phyloP scores from a whole-genome alignment of 225 moss, liverwort and hornwort species.

The Straminergon stramineum region DNA sequence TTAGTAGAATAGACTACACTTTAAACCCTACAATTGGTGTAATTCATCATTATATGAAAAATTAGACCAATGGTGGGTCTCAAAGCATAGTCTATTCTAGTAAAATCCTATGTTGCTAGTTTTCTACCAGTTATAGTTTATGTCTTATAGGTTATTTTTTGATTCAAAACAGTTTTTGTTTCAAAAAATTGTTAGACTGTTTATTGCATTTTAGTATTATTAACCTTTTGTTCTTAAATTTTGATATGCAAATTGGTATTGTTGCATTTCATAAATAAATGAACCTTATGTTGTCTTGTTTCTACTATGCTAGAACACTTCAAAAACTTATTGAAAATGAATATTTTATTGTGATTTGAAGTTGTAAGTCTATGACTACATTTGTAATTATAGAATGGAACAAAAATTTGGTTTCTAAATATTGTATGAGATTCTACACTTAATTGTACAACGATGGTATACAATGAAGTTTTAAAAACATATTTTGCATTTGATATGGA shows the following conservation, averaged over 20 bases:
- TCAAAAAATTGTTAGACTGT: background rate
- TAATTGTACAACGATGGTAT: background rate
- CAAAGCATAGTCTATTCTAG: background rate
- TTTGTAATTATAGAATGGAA: background rate
- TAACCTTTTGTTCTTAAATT: background rate
- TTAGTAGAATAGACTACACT: background rate
- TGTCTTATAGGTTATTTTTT: background rate
- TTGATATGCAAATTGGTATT: background rate
- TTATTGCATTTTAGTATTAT: background rate
- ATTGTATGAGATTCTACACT: background rate
- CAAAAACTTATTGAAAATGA: background rate
- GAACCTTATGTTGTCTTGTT: background rate
- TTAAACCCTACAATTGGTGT: background rate
- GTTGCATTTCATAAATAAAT: background rate
- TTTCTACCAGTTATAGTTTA: background rate
- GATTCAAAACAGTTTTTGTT: fast-evolving
- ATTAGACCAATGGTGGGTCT: background rate
- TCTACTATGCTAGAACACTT: background rate
- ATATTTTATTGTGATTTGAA: background rate
- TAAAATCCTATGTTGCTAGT: fast-evolving
- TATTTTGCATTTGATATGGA: background rate
- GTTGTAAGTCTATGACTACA: background rate
- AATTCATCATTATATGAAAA: background rate
- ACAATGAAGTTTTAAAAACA: background rate
- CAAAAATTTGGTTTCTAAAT: too few species aligned